Percentiles rank a stretch among this genome's conserved stretches.
Conservation (phyloP, 257 asterid genomes). For the Solanum dulcamara region DNA sequence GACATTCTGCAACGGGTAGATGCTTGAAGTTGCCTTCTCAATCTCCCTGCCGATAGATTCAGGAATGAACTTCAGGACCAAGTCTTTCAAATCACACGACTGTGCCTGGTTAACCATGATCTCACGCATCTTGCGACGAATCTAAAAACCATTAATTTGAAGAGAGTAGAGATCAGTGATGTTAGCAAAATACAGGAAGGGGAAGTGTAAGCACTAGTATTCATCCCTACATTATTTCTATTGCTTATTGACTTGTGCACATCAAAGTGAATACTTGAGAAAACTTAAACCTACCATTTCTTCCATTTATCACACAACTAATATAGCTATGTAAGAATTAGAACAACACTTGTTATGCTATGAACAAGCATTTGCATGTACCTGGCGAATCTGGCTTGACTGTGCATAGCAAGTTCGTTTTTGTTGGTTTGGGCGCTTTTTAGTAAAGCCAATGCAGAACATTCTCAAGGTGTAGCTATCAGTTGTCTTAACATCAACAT, state of each 20-base stretch:
- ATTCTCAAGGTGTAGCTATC: conserved; percentile 51
- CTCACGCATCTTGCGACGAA: conserved; percentile 79
- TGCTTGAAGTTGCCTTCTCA: conserved; percentile 70
- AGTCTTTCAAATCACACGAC: conserved; percentile 62
- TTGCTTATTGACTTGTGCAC: background rate
- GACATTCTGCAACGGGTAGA: conserved; percentile 76
- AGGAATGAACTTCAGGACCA: conserved; percentile 73
- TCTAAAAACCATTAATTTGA: conserved; percentile 17
- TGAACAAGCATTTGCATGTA: conserved; percentile 2
- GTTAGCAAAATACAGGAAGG: background rate
- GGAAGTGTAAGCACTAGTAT: background rate
- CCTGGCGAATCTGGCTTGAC: conserved; percentile 79
- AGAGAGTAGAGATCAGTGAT: background rate
- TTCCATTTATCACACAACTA: background rate
- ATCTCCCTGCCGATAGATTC: conserved; percentile 81
- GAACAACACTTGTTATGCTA: background rate
- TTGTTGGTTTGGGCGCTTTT: conserved; percentile 77
- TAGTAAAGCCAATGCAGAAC: conserved; percentile 84
- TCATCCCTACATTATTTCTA: background rate
- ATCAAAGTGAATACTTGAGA: background rate
- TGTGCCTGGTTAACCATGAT: conserved; percentile 71
- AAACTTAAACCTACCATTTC: background rate
- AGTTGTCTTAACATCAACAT: conserved; percentile 82
- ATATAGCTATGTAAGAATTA: background rate
- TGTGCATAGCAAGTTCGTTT: conserved; percentile 88